These are phyloP conservation scores for Helenozyma baotianmanensis DNA, from an alignment of 805 yeast genomes.

Conservation along the genomic window DNA sequence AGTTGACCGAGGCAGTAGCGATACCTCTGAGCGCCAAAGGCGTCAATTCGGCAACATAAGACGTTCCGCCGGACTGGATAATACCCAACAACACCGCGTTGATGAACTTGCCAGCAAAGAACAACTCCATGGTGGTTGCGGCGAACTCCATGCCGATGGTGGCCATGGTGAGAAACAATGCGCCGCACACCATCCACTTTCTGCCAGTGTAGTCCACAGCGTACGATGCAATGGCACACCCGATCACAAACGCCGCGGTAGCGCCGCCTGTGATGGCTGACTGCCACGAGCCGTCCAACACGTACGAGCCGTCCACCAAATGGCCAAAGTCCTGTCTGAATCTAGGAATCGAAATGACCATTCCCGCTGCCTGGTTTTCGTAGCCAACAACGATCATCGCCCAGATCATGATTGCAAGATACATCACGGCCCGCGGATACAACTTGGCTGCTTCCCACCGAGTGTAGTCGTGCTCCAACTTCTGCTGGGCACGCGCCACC, in stretches of 20 bases:
- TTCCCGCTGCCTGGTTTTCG: too few species aligned
- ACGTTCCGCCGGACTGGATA: not conserved
- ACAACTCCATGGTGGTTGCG: not conserved
- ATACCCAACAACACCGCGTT: not conserved
- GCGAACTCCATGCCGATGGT: not conserved
- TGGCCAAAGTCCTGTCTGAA: too few species aligned
- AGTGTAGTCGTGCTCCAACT: not conserved
- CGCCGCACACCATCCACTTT: not conserved
- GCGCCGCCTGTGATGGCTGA: too few species aligned
- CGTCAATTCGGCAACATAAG: not conserved
- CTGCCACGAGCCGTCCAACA: too few species aligned
- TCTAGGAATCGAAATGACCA: too few species aligned
- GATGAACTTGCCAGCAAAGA: not conserved
- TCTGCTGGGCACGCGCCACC: not conserved
- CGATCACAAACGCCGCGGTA: not conserved
- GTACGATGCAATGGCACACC: not conserved
- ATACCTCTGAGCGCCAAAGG: constrained; percentile 1
- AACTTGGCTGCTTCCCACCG: not conserved
- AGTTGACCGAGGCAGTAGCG: not conserved
- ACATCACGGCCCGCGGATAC: not conserved
- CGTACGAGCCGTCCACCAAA: too few species aligned
- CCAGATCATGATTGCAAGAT: not conserved
- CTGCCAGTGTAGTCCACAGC: not conserved
- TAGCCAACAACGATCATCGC: not conserved
- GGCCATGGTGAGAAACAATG: not conserved